Evolutionary conservation across 306 rosid genomes (phyloP).

Genomic region (Cucurbita pepo): DNA sequence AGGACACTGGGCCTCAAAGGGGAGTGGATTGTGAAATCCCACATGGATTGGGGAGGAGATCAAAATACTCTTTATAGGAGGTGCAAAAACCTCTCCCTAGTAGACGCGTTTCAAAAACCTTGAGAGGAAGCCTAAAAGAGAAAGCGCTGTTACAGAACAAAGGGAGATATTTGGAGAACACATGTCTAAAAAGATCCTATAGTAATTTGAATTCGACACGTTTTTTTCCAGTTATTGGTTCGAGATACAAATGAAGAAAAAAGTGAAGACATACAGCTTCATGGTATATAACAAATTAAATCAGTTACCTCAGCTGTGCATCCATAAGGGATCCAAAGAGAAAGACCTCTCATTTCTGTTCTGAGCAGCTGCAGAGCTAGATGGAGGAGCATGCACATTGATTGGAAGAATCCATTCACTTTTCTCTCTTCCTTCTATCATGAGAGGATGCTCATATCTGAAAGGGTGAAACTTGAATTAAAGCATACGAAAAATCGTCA

Average conservation of each 20-base stretch:
- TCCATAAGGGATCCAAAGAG: slow-evolving; percentile 59
- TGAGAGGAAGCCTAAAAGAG: too few species aligned
- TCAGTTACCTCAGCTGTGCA: slow-evolving; percentile 36
- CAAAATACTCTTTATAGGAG: too few species aligned
- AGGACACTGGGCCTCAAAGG: too few species aligned
- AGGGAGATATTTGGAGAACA: not conserved
- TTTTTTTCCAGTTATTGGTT: not conserved
- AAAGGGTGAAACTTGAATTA: not conserved
- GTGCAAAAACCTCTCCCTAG: too few species aligned
- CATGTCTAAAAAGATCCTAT: not conserved
- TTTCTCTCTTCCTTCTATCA: slow-evolving; percentile 78
- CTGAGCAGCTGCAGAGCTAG: slow-evolving; percentile 31
- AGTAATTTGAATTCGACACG: not conserved
- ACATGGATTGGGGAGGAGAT: too few species aligned
- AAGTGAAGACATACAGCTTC: not conserved
- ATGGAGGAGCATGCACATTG: slow-evolving; percentile 80
- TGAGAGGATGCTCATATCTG: slow-evolving; percentile 92
- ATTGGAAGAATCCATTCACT: slow-evolving; percentile 93
- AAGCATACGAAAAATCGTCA: not conserved
- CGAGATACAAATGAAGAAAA: not conserved
- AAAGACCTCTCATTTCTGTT: slow-evolving; percentile 47
- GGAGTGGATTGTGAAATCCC: too few species aligned
- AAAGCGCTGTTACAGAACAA: not conserved
- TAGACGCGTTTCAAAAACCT: too few species aligned
- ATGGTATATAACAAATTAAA: not conserved